Conservation (phyloP, 306 rosid genomes). For the Crataegus laevigata region DNA sequence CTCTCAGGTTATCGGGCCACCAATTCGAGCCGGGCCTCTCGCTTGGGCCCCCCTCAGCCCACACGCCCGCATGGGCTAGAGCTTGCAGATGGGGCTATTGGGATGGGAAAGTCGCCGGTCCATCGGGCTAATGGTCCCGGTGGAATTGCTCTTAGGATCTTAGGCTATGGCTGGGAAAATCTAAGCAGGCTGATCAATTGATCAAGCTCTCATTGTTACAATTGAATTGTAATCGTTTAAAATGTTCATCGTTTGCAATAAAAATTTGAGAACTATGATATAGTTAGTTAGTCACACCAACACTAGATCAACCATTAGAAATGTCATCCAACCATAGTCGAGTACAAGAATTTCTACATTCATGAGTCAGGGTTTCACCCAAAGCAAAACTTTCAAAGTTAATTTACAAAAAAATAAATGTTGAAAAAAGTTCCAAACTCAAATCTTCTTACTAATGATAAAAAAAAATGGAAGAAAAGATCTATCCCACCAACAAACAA, state of each 20-base stretch:
- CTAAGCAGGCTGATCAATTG: neutral
- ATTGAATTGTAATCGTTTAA: neutral
- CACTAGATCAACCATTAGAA: neutral
- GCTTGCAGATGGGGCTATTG: no score
- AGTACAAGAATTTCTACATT: neutral
- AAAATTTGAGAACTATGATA: neutral
- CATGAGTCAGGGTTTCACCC: neutral
- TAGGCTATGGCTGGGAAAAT: neutral
- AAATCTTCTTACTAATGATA: neutral
- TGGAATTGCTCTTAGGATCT: neutral
- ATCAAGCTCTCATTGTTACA: neutral
- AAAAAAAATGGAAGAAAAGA: neutral
- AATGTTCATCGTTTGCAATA: neutral
- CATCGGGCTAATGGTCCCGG: rapidly evolving
- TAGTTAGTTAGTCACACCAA: neutral
- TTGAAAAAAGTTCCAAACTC: neutral
- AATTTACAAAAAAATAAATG: neutral
- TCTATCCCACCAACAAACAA: neutral
- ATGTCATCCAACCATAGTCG: neutral
- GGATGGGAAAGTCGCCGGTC: no score
- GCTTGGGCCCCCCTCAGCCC: no score
- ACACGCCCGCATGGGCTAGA: no score
- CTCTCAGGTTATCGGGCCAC: no score
- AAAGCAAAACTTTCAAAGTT: neutral
- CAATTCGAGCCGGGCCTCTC: no score